Evolutionary conservation across 176 grass and related monocot species (phyloP).

Genomic region (Triticum turgidum): DNA sequence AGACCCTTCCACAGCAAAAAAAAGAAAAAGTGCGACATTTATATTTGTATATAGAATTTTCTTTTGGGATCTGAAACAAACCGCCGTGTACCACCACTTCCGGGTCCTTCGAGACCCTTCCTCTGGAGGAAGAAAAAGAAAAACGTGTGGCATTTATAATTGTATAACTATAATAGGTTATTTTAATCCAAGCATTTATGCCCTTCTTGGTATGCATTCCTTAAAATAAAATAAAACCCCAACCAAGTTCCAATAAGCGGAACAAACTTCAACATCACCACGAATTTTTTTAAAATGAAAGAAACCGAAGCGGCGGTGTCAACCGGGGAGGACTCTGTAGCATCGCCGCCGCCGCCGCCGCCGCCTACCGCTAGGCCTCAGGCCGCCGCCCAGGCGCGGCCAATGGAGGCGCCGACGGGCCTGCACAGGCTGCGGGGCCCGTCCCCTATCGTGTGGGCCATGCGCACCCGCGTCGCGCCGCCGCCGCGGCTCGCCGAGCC

Average conservation of each 20-base stretch:
- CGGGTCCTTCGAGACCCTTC: no score
- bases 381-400: neutral
- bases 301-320: neutral
- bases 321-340: neutral
- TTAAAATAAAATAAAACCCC: neutral
- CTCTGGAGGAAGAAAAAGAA: no score
- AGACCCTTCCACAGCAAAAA: no score
- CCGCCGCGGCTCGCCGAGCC: conserved; percentile 27
- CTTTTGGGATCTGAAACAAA: no score
- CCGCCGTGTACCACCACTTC: no score
- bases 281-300: neutral
- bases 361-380: neutral
- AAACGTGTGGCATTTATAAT: no score
- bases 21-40: no score
- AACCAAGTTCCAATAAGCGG: neutral
- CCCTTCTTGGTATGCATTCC: no score
- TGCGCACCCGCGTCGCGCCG: conserved; percentile 48
- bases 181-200: no score
- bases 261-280: neutral
- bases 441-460: conserved; percentile 50
- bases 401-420: conserved; percentile 20
- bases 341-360: neutral
- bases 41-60: no score
- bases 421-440: conserved; percentile 36
- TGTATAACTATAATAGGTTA: no score